Base-by-base conservation (phyloP, 1,139 yeast genomes). In the Nakaseomyces glabratus region DNA sequence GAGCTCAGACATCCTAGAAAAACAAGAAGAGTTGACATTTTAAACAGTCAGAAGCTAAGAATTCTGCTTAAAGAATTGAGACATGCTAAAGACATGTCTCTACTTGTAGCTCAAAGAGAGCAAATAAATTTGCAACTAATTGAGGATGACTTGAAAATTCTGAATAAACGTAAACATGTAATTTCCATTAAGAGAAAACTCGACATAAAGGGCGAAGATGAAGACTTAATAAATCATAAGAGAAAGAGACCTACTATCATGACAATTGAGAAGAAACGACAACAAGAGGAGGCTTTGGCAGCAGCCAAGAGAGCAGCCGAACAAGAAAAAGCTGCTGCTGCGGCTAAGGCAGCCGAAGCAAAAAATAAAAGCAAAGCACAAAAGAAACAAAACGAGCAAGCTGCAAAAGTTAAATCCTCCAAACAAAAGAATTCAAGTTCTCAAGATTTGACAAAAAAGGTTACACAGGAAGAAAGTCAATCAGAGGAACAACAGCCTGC, bases 1-100 rank as follows among this genome's bases (percentile, higher is more conserved):
- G 98, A 88, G 53, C 80, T 86, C 47, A 76, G 98, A 45, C 96
- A 84, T 56, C 93, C 93, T 25, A 79, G 99, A 58, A 90, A 90
- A 58, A 93, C 99, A 0, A 75, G 99, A 57, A 73, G 97, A 46
- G 85, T 96, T 0, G 99, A 93, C 61, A 74, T 82, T 23, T 80
- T 85, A 46, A 86, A 93, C 45, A 82, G 90, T 6, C 96, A 88
- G 57, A 74, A 90, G 46, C 66, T 90, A 35, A 71, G 94, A 25
- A 61, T 73, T 41, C 63, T 93, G 31, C 84, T 81, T 45, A 70
- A 71, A 43, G 95, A 93, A 42, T 67, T 90, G 63, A 80, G 75
- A 46, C 69, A 77, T 38, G 94, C 95, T 1, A 71, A 81, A 42
- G 77, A 73, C 41, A 63, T 90, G 35, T 70, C 85, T 29, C 66